Base-by-base conservation (phyloP, 139 green algal species). In the Pseudopediastrum boryanum region DNA sequence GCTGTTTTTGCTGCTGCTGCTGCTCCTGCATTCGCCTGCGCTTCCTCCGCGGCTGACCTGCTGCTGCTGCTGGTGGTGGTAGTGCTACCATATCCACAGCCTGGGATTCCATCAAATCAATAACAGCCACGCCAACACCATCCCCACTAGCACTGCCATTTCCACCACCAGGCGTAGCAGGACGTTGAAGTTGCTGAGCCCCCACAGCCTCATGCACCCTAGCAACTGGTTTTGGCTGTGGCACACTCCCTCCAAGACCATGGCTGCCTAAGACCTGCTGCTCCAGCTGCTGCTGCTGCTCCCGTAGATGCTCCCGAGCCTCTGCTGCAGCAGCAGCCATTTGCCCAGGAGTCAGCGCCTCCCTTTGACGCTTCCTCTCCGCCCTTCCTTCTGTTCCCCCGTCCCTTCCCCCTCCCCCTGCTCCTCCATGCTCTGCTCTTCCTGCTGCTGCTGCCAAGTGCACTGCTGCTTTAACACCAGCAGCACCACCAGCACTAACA, bases 241-340 rank as follows among this genome's bases (percentile, higher is more conserved):
- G 58, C 58, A 48, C 13, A 42, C n/a, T 38, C 41, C 10, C 50
- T 23, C 69, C 64, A 51, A 64, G 46, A 50, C 13, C 51, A 33
- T 29, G 64, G 2, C 48, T 66, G 67, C 23, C 69, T 65, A 25
- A 64, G 31, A 39, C 36, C 36, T 51, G 69, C 69, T 66, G 29
- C 31, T 4, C 4, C 46, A 39, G 29, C 48, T 56, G 29, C 62
- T 70, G 10, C 36, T 54, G 36, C 41, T 51, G 36, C 64, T 23
- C 33, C 12, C 61, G 9, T 19, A 2, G 1, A 13, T 19, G n/a
- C 61, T 36, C 64, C 64, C 19, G 10, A 5, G 10, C 8, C 19
- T 54, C 62, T 50, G 62, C 62, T 50, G 62, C 62, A 70, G 62
- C 62, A 70, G 62, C 62, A 70, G 62, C 62, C 43, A 36, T n/a